phyloP scores from a whole-genome alignment of 2,329 filamentous ascomycete species.

The Cytospora leucostoma region DNA sequence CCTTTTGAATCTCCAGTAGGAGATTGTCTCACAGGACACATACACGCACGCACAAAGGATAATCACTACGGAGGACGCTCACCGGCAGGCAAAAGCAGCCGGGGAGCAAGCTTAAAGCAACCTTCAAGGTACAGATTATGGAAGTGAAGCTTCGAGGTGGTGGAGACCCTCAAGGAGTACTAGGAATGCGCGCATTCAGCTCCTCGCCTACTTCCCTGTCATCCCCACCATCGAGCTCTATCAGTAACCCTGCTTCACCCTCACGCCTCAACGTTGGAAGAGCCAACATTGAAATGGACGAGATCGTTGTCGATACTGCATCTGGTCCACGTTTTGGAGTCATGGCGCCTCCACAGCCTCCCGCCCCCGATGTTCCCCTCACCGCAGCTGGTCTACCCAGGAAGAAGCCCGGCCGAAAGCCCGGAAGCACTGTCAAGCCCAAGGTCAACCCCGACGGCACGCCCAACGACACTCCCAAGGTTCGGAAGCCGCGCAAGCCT shows the following conservation, averaged over 20 bases:
- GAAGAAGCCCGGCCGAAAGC: slow-evolving; percentile 67
- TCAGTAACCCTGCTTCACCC: slow-evolving; percentile 52
- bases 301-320: slow-evolving; percentile 50
- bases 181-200: slow-evolving; percentile 39
- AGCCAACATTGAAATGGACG: slow-evolving; percentile 48
- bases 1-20: not conserved
- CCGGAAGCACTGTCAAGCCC: slow-evolving; percentile 55
- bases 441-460: slow-evolving; percentile 42
- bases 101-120: not conserved
- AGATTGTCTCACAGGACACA: not conserved
- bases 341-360: slow-evolving; percentile 34
- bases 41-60: not conserved
- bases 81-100: not conserved
- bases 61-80: not conserved
- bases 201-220: slow-evolving; percentile 53
- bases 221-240: slow-evolving; percentile 52
- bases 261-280: slow-evolving; percentile 39
- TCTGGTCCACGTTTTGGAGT: slow-evolving; percentile 39
- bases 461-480: slow-evolving; percentile 49
- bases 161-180: slow-evolving; percentile 31
- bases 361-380: slow-evolving; percentile 47
- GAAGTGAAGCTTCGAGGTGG: slow-evolving; percentile 21
- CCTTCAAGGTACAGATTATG: not conserved
- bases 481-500: slow-evolving; percentile 57
- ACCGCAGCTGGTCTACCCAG: slow-evolving; percentile 60